phyloP scores from a whole-genome alignment of 768 basidiomycete genomes.

The Leucogyrophana mollusca region DNA sequence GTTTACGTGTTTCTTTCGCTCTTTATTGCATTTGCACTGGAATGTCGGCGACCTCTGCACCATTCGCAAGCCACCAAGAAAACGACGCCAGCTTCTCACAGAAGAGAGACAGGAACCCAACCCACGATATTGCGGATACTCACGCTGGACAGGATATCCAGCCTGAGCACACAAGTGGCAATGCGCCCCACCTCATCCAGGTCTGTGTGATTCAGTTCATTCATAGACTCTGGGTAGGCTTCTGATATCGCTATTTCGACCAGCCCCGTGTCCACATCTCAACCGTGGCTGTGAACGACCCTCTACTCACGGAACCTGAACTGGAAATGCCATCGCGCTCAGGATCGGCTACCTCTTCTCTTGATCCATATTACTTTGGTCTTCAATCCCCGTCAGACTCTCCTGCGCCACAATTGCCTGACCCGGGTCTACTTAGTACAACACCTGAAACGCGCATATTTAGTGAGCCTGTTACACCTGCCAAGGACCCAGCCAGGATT shows the following conservation, averaged over 20 bases:
- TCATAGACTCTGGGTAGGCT: neutral
- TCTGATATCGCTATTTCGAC: slow-evolving; percentile 15
- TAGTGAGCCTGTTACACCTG: slow-evolving; percentile 62
- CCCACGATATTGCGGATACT: slow-evolving; percentile 46
- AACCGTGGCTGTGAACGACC: slow-evolving; percentile 29
- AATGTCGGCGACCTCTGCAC: slow-evolving; percentile 40
- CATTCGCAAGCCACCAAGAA: slow-evolving; percentile 40
- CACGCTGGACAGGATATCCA: slow-evolving; percentile 34
- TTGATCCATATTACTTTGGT: slow-evolving; percentile 90
- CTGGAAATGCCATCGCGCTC: slow-evolving; percentile 55
- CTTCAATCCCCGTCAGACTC: slow-evolving; percentile 67
- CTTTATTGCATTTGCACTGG: slow-evolving; percentile 37
- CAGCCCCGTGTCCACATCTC: slow-evolving; percentile 51
- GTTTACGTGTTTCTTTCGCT: slow-evolving; percentile 33
- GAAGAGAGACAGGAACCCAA: slow-evolving; percentile 52
- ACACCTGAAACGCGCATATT: slow-evolving; percentile 60
- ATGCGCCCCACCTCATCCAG: slow-evolving; percentile 5
- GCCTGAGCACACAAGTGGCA: slow-evolving; percentile 30
- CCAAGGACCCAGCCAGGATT: slow-evolving; percentile 72
- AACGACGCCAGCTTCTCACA: slow-evolving; percentile 33
- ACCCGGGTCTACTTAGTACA: slow-evolving; percentile 37
- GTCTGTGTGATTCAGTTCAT: slow-evolving; percentile 10
- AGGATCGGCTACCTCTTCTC: slow-evolving; percentile 72
- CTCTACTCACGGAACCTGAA: slow-evolving; percentile 42
- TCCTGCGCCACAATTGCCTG: slow-evolving; percentile 47